phyloP scores from a whole-genome alignment of 2,329 filamentous ascomycete species.

The Penicillium oxalicum region DNA sequence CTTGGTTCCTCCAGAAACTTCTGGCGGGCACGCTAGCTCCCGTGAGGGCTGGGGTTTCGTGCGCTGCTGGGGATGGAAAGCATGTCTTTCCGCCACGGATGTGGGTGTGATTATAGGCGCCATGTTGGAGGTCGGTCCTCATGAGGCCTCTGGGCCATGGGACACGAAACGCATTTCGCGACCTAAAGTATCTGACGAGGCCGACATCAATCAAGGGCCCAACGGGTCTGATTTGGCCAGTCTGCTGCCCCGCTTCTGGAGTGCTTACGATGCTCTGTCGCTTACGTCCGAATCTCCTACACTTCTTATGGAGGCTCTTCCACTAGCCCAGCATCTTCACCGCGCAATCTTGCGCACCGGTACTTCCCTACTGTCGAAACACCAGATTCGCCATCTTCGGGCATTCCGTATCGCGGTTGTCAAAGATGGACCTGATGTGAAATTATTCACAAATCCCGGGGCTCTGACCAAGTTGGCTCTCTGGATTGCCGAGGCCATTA shows the following conservation, averaged over 20 bases:
- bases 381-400: constrained; percentile 84
- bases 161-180: constrained; percentile 26
- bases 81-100: constrained; percentile 86
- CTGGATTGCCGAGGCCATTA: constrained; percentile 89
- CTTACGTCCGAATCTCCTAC: constrained; percentile 41
- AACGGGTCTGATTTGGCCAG: constrained; percentile 26
- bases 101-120: constrained; percentile 89
- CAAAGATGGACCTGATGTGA: constrained; percentile 85
- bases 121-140: constrained; percentile 76
- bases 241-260: constrained; percentile 49
- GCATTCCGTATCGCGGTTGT: constrained; percentile 94
- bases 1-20: constrained; percentile 73
- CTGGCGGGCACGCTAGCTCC: constrained; percentile 58
- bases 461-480: constrained; percentile 88
- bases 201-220: constrained; percentile 13
- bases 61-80: constrained; percentile 94
- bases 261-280: constrained; percentile 53
- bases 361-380: constrained; percentile 84
- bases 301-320: constrained; percentile 66
- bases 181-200: constrained; percentile 13
- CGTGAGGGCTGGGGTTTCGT: constrained; percentile 98
- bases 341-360: constrained; percentile 90
- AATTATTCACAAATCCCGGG: constrained; percentile 87
- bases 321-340: constrained; percentile 81
- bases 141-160: constrained; percentile 30